Evolutionary conservation across 768 basidiomycete genomes (phyloP).

Genomic region (Lentinula guzmanii): DNA sequence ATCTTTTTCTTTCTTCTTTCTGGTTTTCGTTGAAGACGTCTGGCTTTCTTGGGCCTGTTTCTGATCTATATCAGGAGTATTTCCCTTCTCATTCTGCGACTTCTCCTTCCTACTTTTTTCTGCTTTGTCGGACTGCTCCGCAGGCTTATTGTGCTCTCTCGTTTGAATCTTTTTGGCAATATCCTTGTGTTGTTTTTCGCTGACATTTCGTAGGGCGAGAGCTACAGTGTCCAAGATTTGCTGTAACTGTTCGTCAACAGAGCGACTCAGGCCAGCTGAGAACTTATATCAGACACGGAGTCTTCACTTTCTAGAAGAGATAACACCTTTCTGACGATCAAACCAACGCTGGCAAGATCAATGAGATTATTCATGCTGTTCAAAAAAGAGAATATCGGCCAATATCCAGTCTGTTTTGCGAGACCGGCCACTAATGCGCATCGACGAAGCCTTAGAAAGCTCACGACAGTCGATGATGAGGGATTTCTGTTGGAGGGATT

Average conservation of each 20-base stretch:
- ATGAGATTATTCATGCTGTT: conserved; percentile 9
- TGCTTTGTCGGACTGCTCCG: neutral
- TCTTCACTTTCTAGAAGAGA: neutral
- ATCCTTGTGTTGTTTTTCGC: conserved; percentile 39
- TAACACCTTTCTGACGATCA: conserved; percentile 88
- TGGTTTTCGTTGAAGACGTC: conserved; percentile 2
- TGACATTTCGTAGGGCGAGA: conserved; percentile 61
- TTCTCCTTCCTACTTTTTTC: conserved; percentile 30
- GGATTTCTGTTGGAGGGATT: conserved; percentile 39
- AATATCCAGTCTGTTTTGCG: conserved; percentile 82
- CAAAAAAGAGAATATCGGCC: conserved; percentile 77
- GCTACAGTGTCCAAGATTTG: conserved; percentile 79
- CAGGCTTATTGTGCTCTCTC: conserved; percentile 21
- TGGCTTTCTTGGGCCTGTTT: conserved; percentile 64
- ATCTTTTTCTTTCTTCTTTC: conserved; percentile 17
- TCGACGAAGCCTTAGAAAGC: conserved; percentile 66
- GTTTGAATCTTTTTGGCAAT: conserved; percentile 33
- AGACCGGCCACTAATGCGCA: conserved; percentile 57
- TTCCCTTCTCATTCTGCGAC: conserved; percentile 24
- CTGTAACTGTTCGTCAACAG: conserved; percentile 77
- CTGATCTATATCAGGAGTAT: conserved; percentile 70
- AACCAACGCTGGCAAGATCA: conserved; percentile 40
- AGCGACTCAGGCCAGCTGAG: conserved; percentile 75
- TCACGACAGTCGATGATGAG: conserved; percentile 82
- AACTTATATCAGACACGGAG: neutral